phyloP scores from a whole-genome alignment of 129 eudicot species.

The Rutidosis leptorrhynchoides region DNA sequence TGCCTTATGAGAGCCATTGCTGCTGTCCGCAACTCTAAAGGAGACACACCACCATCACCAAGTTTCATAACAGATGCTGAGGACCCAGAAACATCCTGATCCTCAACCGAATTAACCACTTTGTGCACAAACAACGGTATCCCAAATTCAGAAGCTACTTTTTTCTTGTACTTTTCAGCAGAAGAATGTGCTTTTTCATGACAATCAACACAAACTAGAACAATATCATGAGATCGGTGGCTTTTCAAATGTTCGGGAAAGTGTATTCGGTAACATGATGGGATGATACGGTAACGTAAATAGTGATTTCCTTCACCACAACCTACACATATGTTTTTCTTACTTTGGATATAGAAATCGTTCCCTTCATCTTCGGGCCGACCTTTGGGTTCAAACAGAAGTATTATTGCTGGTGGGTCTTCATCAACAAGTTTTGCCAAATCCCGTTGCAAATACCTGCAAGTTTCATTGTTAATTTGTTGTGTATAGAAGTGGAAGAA shows the following conservation, averaged over 20 bases:
- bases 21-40: slow-evolving; percentile 79
- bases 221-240: slow-evolving; percentile 98
- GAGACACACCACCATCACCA: slow-evolving; percentile 81
- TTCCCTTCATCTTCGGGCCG: slow-evolving; percentile 98
- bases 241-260: slow-evolving; percentile 97
- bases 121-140: slow-evolving; percentile 76
- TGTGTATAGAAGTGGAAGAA: background rate
- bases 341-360: slow-evolving; percentile 86
- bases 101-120: slow-evolving; percentile 55
- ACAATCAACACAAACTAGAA: slow-evolving; percentile 93
- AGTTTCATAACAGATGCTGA: slow-evolving; percentile 29
- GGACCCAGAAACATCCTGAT: slow-evolving; percentile 31
- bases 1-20: slow-evolving; percentile 96
- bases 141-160: slow-evolving; percentile 69
- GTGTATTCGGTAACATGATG: slow-evolving; percentile 92
- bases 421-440: slow-evolving; percentile 88
- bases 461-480: slow-evolving; percentile 11
- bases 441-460: slow-evolving; percentile 76
- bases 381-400: slow-evolving; percentile 95
- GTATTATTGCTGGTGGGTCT: slow-evolving; percentile 84
- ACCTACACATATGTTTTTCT: slow-evolving; percentile 92
- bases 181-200: slow-evolving; percentile 96
- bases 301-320: slow-evolving; percentile 97
- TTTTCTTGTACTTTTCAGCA: slow-evolving; percentile 81
- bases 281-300: slow-evolving; percentile 86